phyloP scores from a whole-genome alignment of 108 stramenopile genomes.

The Chaetoceros tenuissimus region DNA sequence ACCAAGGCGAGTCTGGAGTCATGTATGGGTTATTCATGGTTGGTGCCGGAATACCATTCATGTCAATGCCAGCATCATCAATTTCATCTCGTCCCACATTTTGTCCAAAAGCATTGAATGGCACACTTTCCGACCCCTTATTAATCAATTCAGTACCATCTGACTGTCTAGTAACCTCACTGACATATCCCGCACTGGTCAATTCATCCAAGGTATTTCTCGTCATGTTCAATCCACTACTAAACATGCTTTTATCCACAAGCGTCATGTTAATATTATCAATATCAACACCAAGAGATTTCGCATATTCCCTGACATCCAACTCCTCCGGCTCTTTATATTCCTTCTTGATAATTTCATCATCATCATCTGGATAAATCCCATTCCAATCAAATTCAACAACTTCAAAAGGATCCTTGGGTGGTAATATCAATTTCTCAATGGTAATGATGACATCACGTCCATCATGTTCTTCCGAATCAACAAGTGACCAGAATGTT shows the following conservation, averaged over 20 bases:
- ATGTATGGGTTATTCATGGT: constrained; percentile 31
- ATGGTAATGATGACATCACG: constrained; percentile 56
- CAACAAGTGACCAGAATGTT: constrained; percentile 72
- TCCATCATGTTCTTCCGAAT: constrained; percentile 16
- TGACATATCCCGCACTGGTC: constrained; percentile 44
- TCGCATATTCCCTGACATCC: constrained; percentile 71
- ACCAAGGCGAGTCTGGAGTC: constrained; percentile 49
- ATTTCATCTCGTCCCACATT: constrained; percentile 33
- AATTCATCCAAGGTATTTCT: constrained; percentile 48
- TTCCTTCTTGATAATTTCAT: constrained; percentile 48
- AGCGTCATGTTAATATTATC: constrained; percentile 82
- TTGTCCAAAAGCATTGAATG: constrained; percentile 34
- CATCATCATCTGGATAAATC: constrained; percentile 53
- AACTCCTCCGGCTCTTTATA: constrained; percentile 75
- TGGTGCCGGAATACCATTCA: neutral
- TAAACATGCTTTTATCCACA: constrained; percentile 82
- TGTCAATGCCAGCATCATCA: constrained; percentile 17
- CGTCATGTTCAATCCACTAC: constrained; percentile 58
- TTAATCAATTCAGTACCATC: constrained; percentile 61
- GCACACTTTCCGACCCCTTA: constrained; percentile 24
- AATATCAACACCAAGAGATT: constrained; percentile 75
- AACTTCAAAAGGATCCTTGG: constrained; percentile 50
- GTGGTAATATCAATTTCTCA: constrained; percentile 43
- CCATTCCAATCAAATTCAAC: constrained; percentile 83
- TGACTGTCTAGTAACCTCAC: constrained; percentile 63